Base-by-base conservation (phyloP, 2,329 filamentous ascomycete species). In the Claviceps fusiformis region DNA sequence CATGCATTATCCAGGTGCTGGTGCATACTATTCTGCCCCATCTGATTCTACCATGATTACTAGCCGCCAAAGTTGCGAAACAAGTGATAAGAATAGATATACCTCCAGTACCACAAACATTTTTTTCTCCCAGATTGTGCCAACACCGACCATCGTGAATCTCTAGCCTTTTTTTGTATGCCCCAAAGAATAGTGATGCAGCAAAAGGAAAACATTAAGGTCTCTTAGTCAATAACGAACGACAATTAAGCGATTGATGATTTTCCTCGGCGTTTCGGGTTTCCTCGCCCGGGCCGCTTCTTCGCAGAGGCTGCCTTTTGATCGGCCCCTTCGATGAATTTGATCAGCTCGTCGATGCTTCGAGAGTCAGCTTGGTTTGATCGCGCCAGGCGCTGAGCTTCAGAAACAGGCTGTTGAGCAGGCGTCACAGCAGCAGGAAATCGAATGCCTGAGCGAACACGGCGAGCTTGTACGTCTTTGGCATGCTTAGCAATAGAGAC, bases 401-500 rank as follows among this genome's bases (percentile, higher is more conserved):
- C 67, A 50, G 63, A 64, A n/a, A 66, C 61, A 53, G 59, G 61
- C 58, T 54, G 64, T 53, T 61, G 60, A 13, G 61, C 59, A 29
- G 64, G 62, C 2, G 67, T 59, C 13, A 65, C 57, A 15, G 63
- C 63, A 5, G 65, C 62, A 27, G 81, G 83, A 64, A 92, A 82
- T 55, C 82, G 79, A 61, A 91, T 85, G 50, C 79, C 80, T 9
- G 86, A 79, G 57, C 85, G 82, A 47, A 91, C 77, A 58, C 87
- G 81, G 55, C 86, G 83, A 50, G 83, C 83, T 70, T 93, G 85
- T 43, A 88, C 77, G 60, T 93, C 87, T 73, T 95, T 95, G 57
- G 89, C 87, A 65, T 95, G 90, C 75, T 95, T 96, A 52, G 91
- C 92, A 61, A 97, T 90, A 39, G 83, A 87, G 45, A 98, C 93